These are phyloP conservation scores for Tremellales sp. DNA, from an alignment of 1,284 basidiomycete species.

Conservation along the genomic window DNA sequence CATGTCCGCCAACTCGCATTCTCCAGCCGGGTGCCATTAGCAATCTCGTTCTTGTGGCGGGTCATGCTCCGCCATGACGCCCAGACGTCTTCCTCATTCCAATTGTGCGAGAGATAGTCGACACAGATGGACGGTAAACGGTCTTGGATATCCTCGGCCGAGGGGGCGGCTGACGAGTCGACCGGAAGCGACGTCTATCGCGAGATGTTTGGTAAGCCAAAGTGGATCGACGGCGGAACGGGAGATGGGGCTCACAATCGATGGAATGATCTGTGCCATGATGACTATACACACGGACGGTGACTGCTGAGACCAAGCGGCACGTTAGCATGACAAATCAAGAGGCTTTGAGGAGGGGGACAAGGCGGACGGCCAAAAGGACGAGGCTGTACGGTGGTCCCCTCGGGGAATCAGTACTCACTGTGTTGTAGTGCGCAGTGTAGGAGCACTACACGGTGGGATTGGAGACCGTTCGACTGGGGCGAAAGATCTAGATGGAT, in stretches of 20 bases:
- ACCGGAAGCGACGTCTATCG: constrained; percentile 44
- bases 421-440: too few species aligned
- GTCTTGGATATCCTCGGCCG: constrained; percentile 54
- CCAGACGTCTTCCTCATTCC: constrained; percentile 99
- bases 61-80: constrained; percentile 98
- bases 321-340: background rate
- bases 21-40: constrained; percentile 90
- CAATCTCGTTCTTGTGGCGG: constrained; percentile 95
- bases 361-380: background rate
- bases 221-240: background rate
- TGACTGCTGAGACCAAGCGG: background rate
- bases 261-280: constrained; percentile 46
- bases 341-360: background rate
- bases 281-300: too few species aligned
- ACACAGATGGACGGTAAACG: constrained; percentile 58
- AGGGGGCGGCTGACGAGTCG: constrained; percentile 48
- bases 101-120: constrained; percentile 78
- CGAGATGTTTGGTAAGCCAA: constrained; percentile 1
- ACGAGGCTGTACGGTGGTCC: background rate
- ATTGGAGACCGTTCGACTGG: too few species aligned
- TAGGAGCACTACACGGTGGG: too few species aligned
- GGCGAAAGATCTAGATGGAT: constrained; percentile 1
- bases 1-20: constrained; percentile 98
- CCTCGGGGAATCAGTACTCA: background rate
- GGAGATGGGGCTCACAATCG: constrained; percentile 32